Conservation (phyloP, 129 eudicot species). For the Ambrosia trifida region DNA sequence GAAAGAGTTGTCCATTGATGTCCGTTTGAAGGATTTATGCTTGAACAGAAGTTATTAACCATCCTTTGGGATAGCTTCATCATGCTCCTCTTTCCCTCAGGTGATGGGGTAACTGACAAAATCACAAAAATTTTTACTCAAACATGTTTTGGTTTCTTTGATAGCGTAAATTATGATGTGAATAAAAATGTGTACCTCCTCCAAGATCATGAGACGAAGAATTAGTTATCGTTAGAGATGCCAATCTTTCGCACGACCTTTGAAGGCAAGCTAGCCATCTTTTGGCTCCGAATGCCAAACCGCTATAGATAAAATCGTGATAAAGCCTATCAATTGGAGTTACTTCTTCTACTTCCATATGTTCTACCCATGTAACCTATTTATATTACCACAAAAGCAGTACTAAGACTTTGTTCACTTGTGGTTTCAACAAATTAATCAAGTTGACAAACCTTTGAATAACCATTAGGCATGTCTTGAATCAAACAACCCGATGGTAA, state of each 20-base stretch:
- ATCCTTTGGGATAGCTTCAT: conserved; percentile 65
- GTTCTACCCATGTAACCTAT: conserved; percentile 76
- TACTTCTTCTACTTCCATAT: conserved; percentile 52
- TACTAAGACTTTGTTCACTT: background rate
- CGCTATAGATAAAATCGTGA: conserved; percentile 44
- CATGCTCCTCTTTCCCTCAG: conserved; percentile 66
- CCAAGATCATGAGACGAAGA: conserved; percentile 49
- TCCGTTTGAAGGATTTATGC: conserved; percentile 45
- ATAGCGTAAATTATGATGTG: background rate
- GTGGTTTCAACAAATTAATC: background rate
- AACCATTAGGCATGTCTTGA: conserved; percentile 67
- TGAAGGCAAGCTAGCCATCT: conserved; percentile 66
- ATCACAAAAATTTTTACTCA: background rate
- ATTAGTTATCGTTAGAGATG: conserved; percentile 35
- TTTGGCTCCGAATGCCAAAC: conserved; percentile 59
- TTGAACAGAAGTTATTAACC: conserved; percentile 59
- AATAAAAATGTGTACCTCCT: conserved; percentile 39
- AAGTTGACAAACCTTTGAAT: conserved; percentile 47
- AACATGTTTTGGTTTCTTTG: background rate
- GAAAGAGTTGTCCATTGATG: conserved; percentile 50
- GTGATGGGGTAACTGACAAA: conserved; percentile 43
- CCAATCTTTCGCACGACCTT: conserved; percentile 52
- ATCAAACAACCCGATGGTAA: conserved; percentile 81
- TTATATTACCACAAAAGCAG: background rate
- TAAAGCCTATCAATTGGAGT: conserved; percentile 44